Base-by-base conservation (phyloP, 306 rosid genomes). In the Sechiopsis laciniata region DNA sequence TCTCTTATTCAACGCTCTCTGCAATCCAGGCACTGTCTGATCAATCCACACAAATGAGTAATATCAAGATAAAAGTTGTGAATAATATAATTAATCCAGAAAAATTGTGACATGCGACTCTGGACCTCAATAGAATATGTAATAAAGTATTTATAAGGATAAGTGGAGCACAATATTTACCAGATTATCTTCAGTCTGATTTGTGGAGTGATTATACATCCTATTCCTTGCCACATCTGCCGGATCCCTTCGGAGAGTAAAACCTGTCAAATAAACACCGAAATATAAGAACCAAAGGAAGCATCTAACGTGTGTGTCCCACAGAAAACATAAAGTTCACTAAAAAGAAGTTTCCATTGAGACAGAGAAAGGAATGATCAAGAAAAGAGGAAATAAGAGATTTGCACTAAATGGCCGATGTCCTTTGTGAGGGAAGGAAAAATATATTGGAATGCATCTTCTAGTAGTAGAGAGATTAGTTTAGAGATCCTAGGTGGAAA, bases 141-240 rank as follows among this genome's bases (percentile, higher is more conserved):
- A 63, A 5, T 12, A 26, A 11, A 46, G 17, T 12, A 1, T 50
- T 53, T 45, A 48, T 2, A 14, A 68, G 73, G 14, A 70, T 29
- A 24, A 70, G 40, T 13, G 22, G 24, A 3, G 40, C 40, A 51
- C 24, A 50, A 79, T 55, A 80, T 66, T 86, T 81, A 94, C 97
- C 86, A 74, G 67, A 79, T 87, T 78, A 83, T 91, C 96, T 78
- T 95, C 96, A 32, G 84, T 71, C 73, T 81, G 94, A 78, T 89
- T 92, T 66, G 82, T 82, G 72, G 82, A 86, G 63, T 84, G 85
- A 73, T 83, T 79, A 75, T 24, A 52, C 58, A 83, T 76, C 81
- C n/a, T n/a, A n/a, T n/a, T n/a, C n/a, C 91, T 83, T 11, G 80
- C 85, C 69, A 78, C 80, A 78, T 87, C 85, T 26, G 85, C 83